A percentile compares a stretch with the other conserved stretches of the same genome.
These are phyloP conservation scores for Crithidia brevicula DNA, from an alignment of 208 protist genomes.

Conservation along the genomic window DNA sequence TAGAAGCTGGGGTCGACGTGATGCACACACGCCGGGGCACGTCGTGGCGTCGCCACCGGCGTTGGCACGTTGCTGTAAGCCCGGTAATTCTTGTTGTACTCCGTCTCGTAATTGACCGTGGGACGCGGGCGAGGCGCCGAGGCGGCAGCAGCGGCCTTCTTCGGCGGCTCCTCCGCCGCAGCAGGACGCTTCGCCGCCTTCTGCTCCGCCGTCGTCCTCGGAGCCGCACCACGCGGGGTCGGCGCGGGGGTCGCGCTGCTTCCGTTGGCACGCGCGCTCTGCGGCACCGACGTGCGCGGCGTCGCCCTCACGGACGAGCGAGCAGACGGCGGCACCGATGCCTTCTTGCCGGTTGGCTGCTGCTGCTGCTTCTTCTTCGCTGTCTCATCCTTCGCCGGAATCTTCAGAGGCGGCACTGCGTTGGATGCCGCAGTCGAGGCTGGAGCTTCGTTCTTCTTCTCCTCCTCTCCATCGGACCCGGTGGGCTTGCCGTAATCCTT, in stretches of 20 bases:
- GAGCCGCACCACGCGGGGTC: not conserved
- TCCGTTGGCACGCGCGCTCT: conserved; percentile 1
- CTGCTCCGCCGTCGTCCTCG: not conserved
- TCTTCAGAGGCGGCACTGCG: conserved; percentile 7
- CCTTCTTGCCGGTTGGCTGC: not conserved
- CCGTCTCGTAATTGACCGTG: conserved; percentile 29
- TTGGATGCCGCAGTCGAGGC: not conserved
- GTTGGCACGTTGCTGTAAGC: conserved; percentile 16
- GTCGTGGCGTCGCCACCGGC: conserved; percentile 10
- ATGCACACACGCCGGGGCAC: conserved; percentile 43
- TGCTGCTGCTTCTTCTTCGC: not conserved
- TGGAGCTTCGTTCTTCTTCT: not conserved
- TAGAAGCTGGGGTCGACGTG: conserved; percentile 65
- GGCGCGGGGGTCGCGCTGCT: not conserved
- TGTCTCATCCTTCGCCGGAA: not conserved
- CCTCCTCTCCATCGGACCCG: not conserved
- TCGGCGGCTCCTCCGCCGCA: not conserved
- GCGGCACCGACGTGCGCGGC: not conserved
- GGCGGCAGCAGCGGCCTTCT: conserved; percentile 1
- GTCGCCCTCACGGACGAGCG: conserved; percentile 1
- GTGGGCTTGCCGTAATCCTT: conserved; percentile 23
- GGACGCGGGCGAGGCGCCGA: not conserved
- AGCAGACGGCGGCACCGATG: not conserved
- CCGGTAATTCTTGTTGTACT: conserved; percentile 57
- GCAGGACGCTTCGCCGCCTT: not conserved